Conservation (phyloP, 164 flowering plant genomes). For the Akebia trifoliata region DNA sequence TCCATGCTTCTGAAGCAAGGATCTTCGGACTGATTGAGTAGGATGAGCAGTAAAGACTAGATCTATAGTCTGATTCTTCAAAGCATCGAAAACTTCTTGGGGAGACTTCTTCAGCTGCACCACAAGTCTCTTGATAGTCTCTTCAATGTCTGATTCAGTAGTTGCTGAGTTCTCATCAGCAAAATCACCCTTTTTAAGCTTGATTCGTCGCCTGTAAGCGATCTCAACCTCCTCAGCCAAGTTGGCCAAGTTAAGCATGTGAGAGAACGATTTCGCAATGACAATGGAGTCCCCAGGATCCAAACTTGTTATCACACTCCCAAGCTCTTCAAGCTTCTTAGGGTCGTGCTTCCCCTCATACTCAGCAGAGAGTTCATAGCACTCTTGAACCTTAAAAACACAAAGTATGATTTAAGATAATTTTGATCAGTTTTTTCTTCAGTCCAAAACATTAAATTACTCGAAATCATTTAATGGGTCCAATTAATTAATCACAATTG, state of each 20-base stretch:
- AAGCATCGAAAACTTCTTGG: slow-evolving; percentile 87
- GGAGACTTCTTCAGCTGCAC: slow-evolving; percentile 80
- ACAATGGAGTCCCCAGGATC: slow-evolving; percentile 99
- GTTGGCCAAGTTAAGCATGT: slow-evolving; percentile 99
- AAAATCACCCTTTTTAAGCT: slow-evolving; percentile 83
- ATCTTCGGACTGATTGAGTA: slow-evolving; percentile 95
- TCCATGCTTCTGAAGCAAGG: slow-evolving; percentile 97
- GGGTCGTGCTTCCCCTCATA: slow-evolving; percentile 85
- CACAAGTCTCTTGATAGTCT: slow-evolving; percentile 91
- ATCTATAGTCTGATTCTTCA: slow-evolving; percentile 97
- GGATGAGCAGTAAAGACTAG: slow-evolving; percentile 99
- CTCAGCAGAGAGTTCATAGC: slow-evolving; percentile 95
- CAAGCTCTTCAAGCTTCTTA: slow-evolving; percentile 82
- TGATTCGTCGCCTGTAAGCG: slow-evolving; percentile 73
- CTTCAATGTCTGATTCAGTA: slow-evolving; percentile 99
- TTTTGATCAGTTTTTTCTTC: neutral
- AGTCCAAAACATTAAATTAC: neutral
- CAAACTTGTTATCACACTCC: slow-evolving; percentile 76
- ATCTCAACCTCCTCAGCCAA: slow-evolving; percentile 99
- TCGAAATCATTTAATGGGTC: neutral
- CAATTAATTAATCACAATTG: no score
- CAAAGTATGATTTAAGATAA: neutral
- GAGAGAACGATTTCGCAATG: slow-evolving; percentile 78
- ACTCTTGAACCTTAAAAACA: slow-evolving; percentile 78
- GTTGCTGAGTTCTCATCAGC: slow-evolving; percentile 84